A percentile compares a stretch with the other conserved stretches of the same genome.
These are phyloP conservation scores for Corymbia citriodora DNA, from an alignment of 441 rosid genomes.

Conservation along the genomic window DNA sequence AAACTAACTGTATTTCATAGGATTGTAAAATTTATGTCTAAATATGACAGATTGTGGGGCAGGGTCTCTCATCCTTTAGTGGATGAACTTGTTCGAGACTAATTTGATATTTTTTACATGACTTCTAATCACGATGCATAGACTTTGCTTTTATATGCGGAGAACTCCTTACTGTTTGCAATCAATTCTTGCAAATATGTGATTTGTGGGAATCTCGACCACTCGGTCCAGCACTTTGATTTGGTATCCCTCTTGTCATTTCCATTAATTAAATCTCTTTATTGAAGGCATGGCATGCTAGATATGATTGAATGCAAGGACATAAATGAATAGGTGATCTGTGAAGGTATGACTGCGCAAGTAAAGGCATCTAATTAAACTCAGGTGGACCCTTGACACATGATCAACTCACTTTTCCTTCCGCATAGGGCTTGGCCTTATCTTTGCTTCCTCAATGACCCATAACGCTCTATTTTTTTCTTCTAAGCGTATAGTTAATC, in stretches of 20 bases:
- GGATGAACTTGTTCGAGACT: neutral
- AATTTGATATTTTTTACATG: neutral
- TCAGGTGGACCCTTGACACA: neutral
- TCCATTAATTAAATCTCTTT: neutral
- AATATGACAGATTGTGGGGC: accelerated
- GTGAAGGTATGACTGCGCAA: neutral
- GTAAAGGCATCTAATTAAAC: neutral
- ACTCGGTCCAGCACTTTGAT: neutral
- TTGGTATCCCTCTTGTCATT: neutral
- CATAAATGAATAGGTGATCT: neutral
- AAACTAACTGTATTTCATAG: neutral
- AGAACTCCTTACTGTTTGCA: neutral
- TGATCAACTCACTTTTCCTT: neutral
- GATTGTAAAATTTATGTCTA: too few species aligned
- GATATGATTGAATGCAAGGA: neutral
- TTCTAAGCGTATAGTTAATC: neutral
- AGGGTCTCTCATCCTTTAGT: neutral
- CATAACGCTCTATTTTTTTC: neutral
- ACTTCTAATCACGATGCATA: neutral
- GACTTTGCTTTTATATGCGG: neutral
- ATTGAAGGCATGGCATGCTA: neutral
- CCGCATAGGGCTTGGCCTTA: neutral
- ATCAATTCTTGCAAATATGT: neutral
- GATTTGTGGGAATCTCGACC: neutral
- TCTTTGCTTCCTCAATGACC: neutral